Conservation (phyloP, 352 stramenopile species). For the Phytophthora melonis region DNA sequence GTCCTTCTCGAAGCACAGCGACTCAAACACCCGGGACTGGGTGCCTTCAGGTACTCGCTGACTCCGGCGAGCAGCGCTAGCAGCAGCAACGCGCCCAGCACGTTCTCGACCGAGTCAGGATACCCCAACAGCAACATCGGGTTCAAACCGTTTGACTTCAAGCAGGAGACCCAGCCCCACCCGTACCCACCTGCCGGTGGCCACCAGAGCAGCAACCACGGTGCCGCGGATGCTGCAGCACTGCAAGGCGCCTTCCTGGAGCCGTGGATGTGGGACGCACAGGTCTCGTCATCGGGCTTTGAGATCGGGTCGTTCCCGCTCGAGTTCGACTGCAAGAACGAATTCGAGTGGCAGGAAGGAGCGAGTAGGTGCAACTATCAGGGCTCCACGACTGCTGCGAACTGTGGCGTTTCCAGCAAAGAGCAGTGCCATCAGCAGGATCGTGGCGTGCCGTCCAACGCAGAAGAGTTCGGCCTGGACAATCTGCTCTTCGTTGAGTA, state of each 20-base stretch:
- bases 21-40: conserved; percentile 22
- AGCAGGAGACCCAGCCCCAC: conserved; percentile 46
- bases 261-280: conserved; percentile 70
- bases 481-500: conserved; percentile 76
- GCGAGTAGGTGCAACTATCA: conserved; percentile 22
- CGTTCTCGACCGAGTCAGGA: conserved; percentile 15
- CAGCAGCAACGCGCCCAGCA: conserved; percentile 9
- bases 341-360: conserved; percentile 61
- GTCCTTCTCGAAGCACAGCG: conserved; percentile 32
- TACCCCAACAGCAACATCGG: conserved; percentile 8
- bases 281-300: conserved; percentile 50
- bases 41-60: conserved; percentile 47
- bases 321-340: conserved; percentile 49
- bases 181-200: conserved; percentile 31
- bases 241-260: conserved; percentile 65
- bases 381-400: conserved; percentile 20
- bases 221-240: conserved; percentile 41
- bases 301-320: conserved; percentile 54
- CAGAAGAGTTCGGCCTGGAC: conserved; percentile 74
- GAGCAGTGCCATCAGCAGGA: conserved; percentile 53
- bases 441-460: conserved; percentile 45
- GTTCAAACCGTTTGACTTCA: conserved; percentile 39
- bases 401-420: conserved; percentile 31
- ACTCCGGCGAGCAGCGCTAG: conserved; percentile 19
- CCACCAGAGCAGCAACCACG: conserved; percentile 19